A percentile compares a stretch with the other conserved stretches of the same genome.
Evolutionary conservation across 306 rosid genomes (phyloP).

Genomic region (Prunus persica): Prunus_persica_NCBIv2 NC_034011.1:2993001-2993500

Average conservation of each 20-base stretch:
- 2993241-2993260: no score
- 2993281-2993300: no score
- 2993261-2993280: not conserved
- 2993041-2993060: not conserved
- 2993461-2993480: constrained; percentile 98
- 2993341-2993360: not conserved
- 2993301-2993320: no score
- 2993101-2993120: constrained; percentile 10
- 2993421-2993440: constrained; percentile 97
- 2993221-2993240: constrained; percentile 48
- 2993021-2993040: constrained; percentile 7
- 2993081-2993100: not conserved
- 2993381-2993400: no score
- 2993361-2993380: no score
- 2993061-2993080: not conserved
- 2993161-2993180: constrained; percentile 96
- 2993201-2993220: constrained; percentile 79
- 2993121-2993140: not conserved
- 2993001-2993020: constrained; percentile 73
- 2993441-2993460: constrained; percentile 98
- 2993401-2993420: constrained; percentile 19
- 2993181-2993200: constrained; percentile 97
- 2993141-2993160: constrained; percentile 73
- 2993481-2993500: constrained; percentile 97
- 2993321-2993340: no score